Conservation (phyloP, 371 early-diverging fungal species). For the Nematocida parisii region DNA sequence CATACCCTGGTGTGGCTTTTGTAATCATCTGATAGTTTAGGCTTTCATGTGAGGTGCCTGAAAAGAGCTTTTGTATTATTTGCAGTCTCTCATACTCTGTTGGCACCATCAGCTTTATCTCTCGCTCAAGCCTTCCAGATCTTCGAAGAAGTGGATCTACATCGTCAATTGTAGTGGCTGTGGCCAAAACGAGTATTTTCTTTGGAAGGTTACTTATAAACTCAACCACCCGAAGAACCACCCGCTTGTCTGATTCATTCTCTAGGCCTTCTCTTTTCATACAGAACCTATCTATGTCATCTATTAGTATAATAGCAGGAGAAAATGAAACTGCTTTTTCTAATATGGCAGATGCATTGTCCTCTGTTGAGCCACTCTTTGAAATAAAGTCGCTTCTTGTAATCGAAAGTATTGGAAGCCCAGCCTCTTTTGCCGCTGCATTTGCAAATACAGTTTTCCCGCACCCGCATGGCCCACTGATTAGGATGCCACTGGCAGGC, state of each 20-base stretch:
- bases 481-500: constrained; percentile 59
- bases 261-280: constrained; percentile 52
- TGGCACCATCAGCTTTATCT: constrained; percentile 67
- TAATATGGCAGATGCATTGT: constrained; percentile 55
- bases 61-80: constrained; percentile 56
- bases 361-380: constrained; percentile 22
- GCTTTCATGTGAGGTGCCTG: constrained; percentile 36
- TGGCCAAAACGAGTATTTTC: constrained; percentile 55
- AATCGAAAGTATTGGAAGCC: constrained; percentile 48
- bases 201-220: constrained; percentile 59
- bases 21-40: constrained; percentile 58
- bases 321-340: constrained; percentile 59
- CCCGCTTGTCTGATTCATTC: constrained; percentile 45
- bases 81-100: constrained; percentile 57
- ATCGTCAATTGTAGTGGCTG: constrained; percentile 35
- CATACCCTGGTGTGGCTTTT: constrained; percentile 67
- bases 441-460: constrained; percentile 67
- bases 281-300: constrained; percentile 59
- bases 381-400: constrained; percentile 53
- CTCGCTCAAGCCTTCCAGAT: constrained; percentile 58
- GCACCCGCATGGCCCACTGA: constrained; percentile 67
- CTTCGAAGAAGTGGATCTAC: constrained; percentile 52
- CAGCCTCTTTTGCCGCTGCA: constrained; percentile 60
- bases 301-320: constrained; percentile 63
- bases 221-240: constrained; percentile 59